Conservation (phyloP, 2,329 filamentous ascomycete genomes). For the Plenodomus tracheiphilus region DNA sequence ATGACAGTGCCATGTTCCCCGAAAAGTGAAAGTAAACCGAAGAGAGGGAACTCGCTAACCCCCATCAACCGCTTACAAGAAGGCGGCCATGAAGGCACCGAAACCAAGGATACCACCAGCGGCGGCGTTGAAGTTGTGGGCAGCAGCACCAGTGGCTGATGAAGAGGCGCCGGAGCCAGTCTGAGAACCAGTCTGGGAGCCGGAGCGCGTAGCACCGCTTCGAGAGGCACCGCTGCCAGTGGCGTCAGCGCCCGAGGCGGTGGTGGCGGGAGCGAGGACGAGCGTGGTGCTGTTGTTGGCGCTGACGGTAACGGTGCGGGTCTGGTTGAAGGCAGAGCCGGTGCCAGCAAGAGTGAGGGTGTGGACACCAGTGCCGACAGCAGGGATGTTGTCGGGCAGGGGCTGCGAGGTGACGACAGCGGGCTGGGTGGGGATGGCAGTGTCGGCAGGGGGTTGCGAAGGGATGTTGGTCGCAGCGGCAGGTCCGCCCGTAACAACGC, state of each 20-base stretch:
- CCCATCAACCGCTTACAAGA: constrained; percentile 35
- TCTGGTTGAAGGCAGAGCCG: constrained; percentile 31
- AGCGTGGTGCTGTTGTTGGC: constrained; percentile 43
- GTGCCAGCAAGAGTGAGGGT: constrained; percentile 35
- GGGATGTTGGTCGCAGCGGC: constrained; percentile 28
- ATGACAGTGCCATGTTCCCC: constrained; percentile 12
- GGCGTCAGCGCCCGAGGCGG: constrained; percentile 9
- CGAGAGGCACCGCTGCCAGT: constrained; percentile 15
- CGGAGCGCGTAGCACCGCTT: constrained; percentile 10
- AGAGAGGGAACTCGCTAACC: background rate
- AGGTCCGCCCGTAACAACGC: constrained; percentile 37
- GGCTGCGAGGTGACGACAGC: constrained; percentile 28
- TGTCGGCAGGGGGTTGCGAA: constrained; percentile 27
- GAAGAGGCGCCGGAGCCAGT: constrained; percentile 15
- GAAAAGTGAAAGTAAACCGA: constrained; percentile 1
- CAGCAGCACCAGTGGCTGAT: constrained; percentile 27
- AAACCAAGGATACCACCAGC: constrained; percentile 39
- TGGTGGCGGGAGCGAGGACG: constrained; percentile 14
- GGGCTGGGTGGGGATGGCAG: constrained; percentile 16
- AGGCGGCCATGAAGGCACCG: constrained; percentile 42
- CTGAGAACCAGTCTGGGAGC: constrained; percentile 17
- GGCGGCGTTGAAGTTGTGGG: constrained; percentile 31
- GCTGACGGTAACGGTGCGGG: constrained; percentile 36
- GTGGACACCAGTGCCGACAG: constrained; percentile 39
- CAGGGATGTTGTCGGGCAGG: constrained; percentile 38